phyloP scores from a whole-genome alignment of 2,329 filamentous ascomycete genomes.

The Talaromyces sp. region DNA sequence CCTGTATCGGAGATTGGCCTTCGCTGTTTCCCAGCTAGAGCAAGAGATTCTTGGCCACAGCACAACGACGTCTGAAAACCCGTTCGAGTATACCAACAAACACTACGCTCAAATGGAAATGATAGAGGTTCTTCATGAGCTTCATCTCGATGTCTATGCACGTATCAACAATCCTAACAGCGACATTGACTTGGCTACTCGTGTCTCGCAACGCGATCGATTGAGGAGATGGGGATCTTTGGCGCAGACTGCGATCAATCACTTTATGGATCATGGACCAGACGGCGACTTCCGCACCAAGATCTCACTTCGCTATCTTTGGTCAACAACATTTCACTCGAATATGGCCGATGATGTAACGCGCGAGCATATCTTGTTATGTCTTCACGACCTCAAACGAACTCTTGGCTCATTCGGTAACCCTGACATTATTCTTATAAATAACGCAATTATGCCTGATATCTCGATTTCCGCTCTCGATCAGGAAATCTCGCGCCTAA shows the following conservation, averaged over 20 bases:
- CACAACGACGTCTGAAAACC: constrained; percentile 6
- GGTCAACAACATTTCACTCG: constrained; percentile 61
- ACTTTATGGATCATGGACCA: constrained; percentile 31
- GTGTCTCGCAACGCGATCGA: constrained; percentile 53
- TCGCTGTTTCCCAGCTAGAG: constrained; percentile 28
- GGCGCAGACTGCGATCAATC: constrained; percentile 50
- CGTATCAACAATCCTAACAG: constrained; percentile 59
- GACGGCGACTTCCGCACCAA: constrained; percentile 31
- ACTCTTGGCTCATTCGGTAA: constrained; percentile 47
- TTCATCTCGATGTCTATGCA: constrained; percentile 63
- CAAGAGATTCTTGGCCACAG: constrained; percentile 21
- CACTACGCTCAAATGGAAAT: constrained; percentile 46
- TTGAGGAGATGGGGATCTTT: constrained; percentile 58
- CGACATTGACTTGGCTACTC: constrained; percentile 49
- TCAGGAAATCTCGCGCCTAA: constrained; percentile 84
- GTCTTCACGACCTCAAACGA: constrained; percentile 59
- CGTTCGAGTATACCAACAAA: constrained; percentile 24
- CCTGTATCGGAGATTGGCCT: constrained; percentile 41
- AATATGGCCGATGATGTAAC: constrained; percentile 52
- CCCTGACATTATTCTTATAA: constrained; percentile 61
- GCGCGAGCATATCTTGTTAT: constrained; percentile 58
- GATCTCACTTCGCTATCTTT: constrained; percentile 59
- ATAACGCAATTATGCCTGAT: constrained; percentile 85
- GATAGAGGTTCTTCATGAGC: constrained; percentile 59
- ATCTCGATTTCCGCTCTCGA: constrained; percentile 80